A percentile compares a stretch with the other conserved stretches of the same genome.
These are phyloP conservation scores for Solanum virginianum DNA, from an alignment of 257 asterid genomes.

Conservation along the genomic window DNA sequence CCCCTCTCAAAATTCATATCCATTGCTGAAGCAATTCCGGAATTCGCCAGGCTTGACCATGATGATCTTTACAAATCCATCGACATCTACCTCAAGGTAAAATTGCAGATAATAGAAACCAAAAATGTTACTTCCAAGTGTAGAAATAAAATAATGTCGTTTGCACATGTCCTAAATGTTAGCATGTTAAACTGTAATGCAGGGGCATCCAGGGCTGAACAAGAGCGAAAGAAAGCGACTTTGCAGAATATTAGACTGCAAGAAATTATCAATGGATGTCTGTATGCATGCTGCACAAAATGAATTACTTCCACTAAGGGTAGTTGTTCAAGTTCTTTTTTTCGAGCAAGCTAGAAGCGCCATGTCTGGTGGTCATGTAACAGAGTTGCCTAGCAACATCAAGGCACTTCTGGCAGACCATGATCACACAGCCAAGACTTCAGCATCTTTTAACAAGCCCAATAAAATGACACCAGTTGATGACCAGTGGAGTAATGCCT, in stretches of 20 bases:
- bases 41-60: slow-evolving; percentile 67
- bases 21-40: slow-evolving; percentile 65
- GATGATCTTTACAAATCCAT: slow-evolving; percentile 88
- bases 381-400: slow-evolving; percentile 57
- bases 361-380: slow-evolving; percentile 43
- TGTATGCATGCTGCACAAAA: slow-evolving; percentile 94
- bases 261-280: slow-evolving; percentile 54
- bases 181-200: slow-evolving; percentile 4
- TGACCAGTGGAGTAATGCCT: slow-evolving; percentile 59
- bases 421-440: slow-evolving; percentile 26
- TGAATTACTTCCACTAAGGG: slow-evolving; percentile 75
- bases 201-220: slow-evolving; percentile 70
- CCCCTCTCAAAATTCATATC: slow-evolving; percentile 46
- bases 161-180: neutral
- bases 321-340: slow-evolving; percentile 85
- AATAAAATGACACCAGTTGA: slow-evolving; percentile 18
- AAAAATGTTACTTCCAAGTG: neutral
- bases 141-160: neutral
- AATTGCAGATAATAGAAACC: neutral
- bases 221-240: slow-evolving; percentile 71
- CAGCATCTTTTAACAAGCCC: slow-evolving; percentile 20
- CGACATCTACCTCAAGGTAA: slow-evolving; percentile 77
- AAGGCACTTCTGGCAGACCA: slow-evolving; percentile 52
- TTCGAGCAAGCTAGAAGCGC: slow-evolving; percentile 86
- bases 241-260: slow-evolving; percentile 65